Evolutionary conservation across 192 early-diverging fungal species (phyloP), one percentile per base, ranked within the genome.

Genomic region (Backusella tuberculispora): DNA sequence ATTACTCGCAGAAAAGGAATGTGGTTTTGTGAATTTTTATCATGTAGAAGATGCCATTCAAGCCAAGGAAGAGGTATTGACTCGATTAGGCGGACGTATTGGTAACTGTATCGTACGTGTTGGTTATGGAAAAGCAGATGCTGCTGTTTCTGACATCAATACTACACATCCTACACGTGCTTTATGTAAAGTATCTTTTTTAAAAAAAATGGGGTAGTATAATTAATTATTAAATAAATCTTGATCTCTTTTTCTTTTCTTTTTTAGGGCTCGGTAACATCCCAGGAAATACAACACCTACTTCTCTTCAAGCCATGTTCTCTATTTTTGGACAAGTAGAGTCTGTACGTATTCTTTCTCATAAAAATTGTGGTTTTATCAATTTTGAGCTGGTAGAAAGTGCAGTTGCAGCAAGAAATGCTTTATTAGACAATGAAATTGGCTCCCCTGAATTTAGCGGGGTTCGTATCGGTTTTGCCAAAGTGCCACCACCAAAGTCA

Each of bases 291-390:
- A 89, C 91, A 6, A 91, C 92, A 9, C 87, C 93, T 0, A 85
- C 87, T 17, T 85, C 88, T 64, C 81, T 98, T 53, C 85, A 94
- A 50, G 82, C 81, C 2, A 80, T 94, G 24, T 99, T 99, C 80
- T 68, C 87, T 29, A 83, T 81, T 34, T 98, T 87, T 78, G 97
- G 97, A 42, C 69, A 86, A 0, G 93, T 99, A 64, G 96, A 97
- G 81, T 97, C 95, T 41, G 93, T 94, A 17, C 90, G 97, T 7
- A 95, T 98, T 8, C 76, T 98, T 78, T 95, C 94, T 9, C 94
- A 95, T 82, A 99, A 99, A 73, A 96, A 93, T 77, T 97, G 97
- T 79, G 97, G 94, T 1, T 97, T 98, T 82, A 95, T 99, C 76
- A 98, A 97, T 81, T 99, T 96, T 84, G 88, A 90, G 43, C 85